These are phyloP conservation scores for Capsicum chinense DNA, from an alignment of 257 asterid genomes.

Conservation along the genomic window DNA sequence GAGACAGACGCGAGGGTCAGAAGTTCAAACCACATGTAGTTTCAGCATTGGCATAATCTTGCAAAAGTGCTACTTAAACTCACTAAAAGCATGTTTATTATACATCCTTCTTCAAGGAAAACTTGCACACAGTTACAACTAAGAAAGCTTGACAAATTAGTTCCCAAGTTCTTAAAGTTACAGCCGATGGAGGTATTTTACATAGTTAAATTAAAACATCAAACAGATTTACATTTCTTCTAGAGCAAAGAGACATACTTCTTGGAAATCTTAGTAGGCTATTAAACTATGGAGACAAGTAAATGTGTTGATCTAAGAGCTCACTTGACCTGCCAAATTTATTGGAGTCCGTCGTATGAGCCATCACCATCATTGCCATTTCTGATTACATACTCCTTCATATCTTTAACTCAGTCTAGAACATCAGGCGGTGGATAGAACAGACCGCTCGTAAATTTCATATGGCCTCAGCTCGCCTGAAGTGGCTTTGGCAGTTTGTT, in stretches of 20 bases:
- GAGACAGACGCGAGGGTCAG: background rate
- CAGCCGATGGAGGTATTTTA: background rate
- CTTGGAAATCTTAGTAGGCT: background rate
- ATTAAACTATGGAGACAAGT: background rate
- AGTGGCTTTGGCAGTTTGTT: constrained; percentile 39
- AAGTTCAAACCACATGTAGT: background rate
- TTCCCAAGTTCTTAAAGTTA: background rate
- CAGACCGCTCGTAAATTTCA: constrained; percentile 59
- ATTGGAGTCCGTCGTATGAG: background rate
- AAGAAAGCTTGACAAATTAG: background rate
- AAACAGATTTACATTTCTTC: constrained; percentile 6
- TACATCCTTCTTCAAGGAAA: background rate
- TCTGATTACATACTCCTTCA: background rate
- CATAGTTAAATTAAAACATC: constrained; percentile 21
- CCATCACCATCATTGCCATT: background rate
- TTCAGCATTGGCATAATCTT: background rate
- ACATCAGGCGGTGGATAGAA: constrained; percentile 60
- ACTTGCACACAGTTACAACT: constrained; percentile 7
- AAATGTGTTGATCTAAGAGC: background rate
- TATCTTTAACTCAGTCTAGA: background rate
- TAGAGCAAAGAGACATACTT: background rate
- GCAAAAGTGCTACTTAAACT: background rate
- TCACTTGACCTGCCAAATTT: constrained; percentile 3
- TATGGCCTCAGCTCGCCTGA: constrained; percentile 45
- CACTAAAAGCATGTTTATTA: background rate